These are phyloP conservation scores for Colletotrichum gloeosporioides DNA, from an alignment of 2,329 filamentous ascomycete genomes.

Conservation along the genomic window DNA sequence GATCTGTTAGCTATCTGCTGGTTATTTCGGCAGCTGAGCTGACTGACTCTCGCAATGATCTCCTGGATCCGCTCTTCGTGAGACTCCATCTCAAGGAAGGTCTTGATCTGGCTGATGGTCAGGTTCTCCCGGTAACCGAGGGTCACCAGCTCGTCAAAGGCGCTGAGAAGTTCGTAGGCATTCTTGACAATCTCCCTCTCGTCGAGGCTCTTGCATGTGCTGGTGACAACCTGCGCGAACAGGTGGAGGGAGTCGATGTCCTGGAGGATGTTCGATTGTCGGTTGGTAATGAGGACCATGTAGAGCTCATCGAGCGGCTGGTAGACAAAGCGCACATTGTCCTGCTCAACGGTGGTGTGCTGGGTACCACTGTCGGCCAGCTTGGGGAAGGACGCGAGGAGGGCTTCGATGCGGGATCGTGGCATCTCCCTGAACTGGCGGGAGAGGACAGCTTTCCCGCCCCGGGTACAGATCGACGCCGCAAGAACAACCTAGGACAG, in stretches of 20 bases:
- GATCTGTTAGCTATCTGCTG: conserved; percentile 25
- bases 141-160: conserved; percentile 96
- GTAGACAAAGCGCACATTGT: conserved; percentile 99
- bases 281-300: conserved; percentile 99
- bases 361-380: conserved; percentile 95
- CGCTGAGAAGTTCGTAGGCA: conserved; percentile 94
- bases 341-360: conserved; percentile 97
- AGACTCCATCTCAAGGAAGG: conserved; percentile 98
- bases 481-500: conserved; percentile 87
- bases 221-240: conserved; percentile 96
- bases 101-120: conserved; percentile 96
- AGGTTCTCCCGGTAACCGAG: conserved; percentile 96
- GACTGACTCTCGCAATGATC: conserved; percentile 84
- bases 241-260: conserved; percentile 98
- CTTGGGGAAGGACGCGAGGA: conserved; percentile 97
- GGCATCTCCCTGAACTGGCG: conserved; percentile 98
- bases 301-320: conserved; percentile 98
- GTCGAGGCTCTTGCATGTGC: conserved; percentile 94
- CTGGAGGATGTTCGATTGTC: conserved; percentile 98
- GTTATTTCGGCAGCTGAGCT: not conserved
- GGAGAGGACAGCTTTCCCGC: conserved; percentile 97
- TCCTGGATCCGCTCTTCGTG: conserved; percentile 99
- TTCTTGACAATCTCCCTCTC: conserved; percentile 95
- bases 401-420: conserved; percentile 92
- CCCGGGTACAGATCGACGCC: conserved; percentile 97